These are phyloP conservation scores for Corrigiola litoralis DNA, from an alignment of 179 eudicot species.

Conservation along the genomic window DNA sequence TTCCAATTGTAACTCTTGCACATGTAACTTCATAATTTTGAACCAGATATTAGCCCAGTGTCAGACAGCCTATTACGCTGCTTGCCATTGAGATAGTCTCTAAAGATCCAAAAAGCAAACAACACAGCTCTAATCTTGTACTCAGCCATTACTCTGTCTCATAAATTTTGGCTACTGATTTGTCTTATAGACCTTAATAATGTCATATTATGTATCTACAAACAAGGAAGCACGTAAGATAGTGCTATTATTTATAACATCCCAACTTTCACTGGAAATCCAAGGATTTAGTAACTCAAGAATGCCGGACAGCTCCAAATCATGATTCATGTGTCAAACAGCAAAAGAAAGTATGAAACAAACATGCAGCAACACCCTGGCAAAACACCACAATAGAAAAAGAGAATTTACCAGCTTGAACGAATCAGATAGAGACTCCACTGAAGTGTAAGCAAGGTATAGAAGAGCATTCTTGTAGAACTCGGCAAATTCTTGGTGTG, in stretches of 20 bases:
- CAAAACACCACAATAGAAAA: neutral
- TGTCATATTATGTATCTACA: too few relatives aligned
- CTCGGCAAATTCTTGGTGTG: constrained; percentile 88
- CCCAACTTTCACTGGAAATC: too few relatives aligned
- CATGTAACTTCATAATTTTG: too few relatives aligned
- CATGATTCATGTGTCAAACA: neutral
- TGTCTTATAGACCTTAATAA: too few relatives aligned
- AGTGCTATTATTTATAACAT: too few relatives aligned
- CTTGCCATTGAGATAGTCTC: neutral
- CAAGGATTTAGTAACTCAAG: too few relatives aligned
- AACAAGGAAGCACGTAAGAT: too few relatives aligned
- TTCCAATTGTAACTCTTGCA: too few relatives aligned
- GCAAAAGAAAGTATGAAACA: neutral
- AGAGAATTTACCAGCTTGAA: constrained; percentile 70
- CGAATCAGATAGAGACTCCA: constrained; percentile 85
- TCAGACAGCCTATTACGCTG: neutral
- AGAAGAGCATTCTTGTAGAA: constrained; percentile 96
- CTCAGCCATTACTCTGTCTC: neutral
- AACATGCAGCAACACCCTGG: neutral
- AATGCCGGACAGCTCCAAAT: too few relatives aligned
- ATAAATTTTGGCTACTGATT: neutral
- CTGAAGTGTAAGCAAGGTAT: constrained; percentile 90
- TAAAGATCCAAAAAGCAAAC: neutral
- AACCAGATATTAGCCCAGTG: neutral
- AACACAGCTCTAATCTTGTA: neutral